Evolutionary conservation across 2,329 filamentous ascomycete genomes (phyloP).

Genomic region (Raffaelea deltoideospora): DNA sequence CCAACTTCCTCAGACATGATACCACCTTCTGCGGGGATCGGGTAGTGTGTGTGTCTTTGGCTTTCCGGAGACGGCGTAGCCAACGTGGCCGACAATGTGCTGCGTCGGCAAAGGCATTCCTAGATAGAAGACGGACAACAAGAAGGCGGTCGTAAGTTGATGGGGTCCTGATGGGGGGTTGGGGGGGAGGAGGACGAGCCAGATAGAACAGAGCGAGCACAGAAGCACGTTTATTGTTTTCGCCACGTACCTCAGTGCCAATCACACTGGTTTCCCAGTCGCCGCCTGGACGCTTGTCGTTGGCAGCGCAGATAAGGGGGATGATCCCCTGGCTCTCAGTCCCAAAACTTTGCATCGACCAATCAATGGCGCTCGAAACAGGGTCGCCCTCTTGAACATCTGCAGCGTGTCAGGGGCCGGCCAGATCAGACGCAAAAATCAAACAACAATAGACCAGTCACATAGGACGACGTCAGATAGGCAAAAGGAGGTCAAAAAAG

Average conservation of each 20-base stretch:
- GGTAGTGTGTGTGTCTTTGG: slow-evolving; percentile 41
- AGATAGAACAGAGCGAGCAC: too few relatives aligned
- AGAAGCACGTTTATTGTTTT: too few relatives aligned
- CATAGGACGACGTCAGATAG: too few relatives aligned
- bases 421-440: too few relatives aligned
- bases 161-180: background rate
- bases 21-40: slow-evolving; percentile 53
- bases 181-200: background rate
- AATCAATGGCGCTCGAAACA: slow-evolving; percentile 43
- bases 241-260: slow-evolving; percentile 39
- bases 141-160: too few relatives aligned
- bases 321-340: slow-evolving; percentile 27
- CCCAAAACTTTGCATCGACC: slow-evolving; percentile 24
- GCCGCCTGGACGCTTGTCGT: slow-evolving; percentile 63
- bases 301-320: slow-evolving; percentile 58
- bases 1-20: slow-evolving; percentile 55
- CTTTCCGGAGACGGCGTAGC: slow-evolving; percentile 41
- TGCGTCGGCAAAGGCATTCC: slow-evolving; percentile 60
- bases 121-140: background rate
- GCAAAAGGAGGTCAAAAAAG: background rate
- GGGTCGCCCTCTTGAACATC: slow-evolving; percentile 42
- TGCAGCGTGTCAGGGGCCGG: slow-evolving; percentile 7
- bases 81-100: slow-evolving; percentile 56
- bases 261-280: slow-evolving; percentile 55
- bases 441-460: too few relatives aligned